Base-by-base conservation (phyloP, 1,284 basidiomycete species). In the Trichosporon sp. region DNA sequence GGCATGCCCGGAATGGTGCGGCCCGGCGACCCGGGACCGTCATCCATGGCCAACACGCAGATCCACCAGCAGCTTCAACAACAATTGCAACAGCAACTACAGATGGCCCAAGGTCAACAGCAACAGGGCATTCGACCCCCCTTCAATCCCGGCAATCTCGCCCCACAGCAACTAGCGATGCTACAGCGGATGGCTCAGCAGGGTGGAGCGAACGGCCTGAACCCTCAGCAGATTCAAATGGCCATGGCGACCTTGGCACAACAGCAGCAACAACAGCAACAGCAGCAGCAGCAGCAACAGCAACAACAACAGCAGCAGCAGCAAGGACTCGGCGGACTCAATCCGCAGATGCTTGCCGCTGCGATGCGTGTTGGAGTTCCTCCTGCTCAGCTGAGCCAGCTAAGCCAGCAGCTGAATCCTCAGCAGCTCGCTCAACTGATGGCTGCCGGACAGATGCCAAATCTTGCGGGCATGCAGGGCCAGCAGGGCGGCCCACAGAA, bases 201-300 rank as follows among this genome's bases (percentile, higher is more conserved):
- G 46, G 66, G 33, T 34, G 57, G 57, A 21, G 36, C 34, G 56
- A 65, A 64, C 25, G 61, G 59, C 16, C 56, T 72, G 31, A 72
- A 71, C 52, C 66, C 70, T 10, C 70, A 71, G 56, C 74, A 76
- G 56, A 46, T 74, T 29, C 72, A 73, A 60, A 67, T 72, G 69
- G 70, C 69, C 10, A 69, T 74, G 70, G 68, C 69, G 1, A 67
- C 63, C 7, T 54, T 74, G 56, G 68, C 69, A 34, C 63, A 59
- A 14, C 64, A 66, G 21, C 61, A 33, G 21, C 57, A 46, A 11
- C 54, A 60, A 27, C 33, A 37, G 13, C 21, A 32, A 19, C 36
- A 64, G 34, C 49, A 44, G n/a, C 29, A 31, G n/a, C 58, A 36
- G 29, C 40, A 16, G 14, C 58, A 44, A 6, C 40, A 13, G 23